Conservation (phyloP, 2,329 filamentous ascomycete species). For the Camillea tinctor region DNA sequence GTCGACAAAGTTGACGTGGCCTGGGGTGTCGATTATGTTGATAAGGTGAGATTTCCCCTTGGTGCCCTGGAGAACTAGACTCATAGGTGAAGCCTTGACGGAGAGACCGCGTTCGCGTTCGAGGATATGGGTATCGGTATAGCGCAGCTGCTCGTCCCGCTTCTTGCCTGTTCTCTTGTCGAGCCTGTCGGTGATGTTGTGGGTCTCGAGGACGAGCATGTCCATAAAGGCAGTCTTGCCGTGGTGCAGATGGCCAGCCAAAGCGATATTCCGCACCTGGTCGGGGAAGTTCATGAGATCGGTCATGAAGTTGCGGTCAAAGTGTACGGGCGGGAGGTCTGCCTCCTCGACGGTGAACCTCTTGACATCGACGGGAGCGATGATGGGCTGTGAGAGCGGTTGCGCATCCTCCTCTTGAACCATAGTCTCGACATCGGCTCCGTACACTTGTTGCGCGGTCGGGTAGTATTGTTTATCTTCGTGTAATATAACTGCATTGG, state of each 20-base stretch:
- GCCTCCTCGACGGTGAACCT: conserved; percentile 94
- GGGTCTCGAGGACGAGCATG: conserved; percentile 94
- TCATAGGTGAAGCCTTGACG: conserved; percentile 93
- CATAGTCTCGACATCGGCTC: conserved; percentile 88
- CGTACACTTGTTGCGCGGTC: conserved; percentile 94
- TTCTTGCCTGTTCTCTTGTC: conserved; percentile 79
- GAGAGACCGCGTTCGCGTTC: conserved; percentile 89
- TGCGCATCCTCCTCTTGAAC: conserved; percentile 98
- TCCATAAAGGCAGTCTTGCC: conserved; percentile 99
- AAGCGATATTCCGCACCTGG: conserved; percentile 87
- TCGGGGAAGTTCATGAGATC: conserved; percentile 96
- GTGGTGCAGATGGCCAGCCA: conserved; percentile 92
- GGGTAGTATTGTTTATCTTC: conserved; percentile 99
- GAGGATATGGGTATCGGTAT: conserved; percentile 87
- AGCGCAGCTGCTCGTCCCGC: conserved; percentile 85
- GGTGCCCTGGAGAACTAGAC: conserved; percentile 80
- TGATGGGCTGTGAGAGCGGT: conserved; percentile 86
- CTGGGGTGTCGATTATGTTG: conserved; percentile 94
- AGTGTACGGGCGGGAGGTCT: conserved; percentile 84
- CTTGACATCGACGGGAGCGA: conserved; percentile 89
- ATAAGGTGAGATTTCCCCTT: conserved; percentile 93
- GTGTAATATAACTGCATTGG: conserved; percentile 95
- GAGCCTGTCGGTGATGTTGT: conserved; percentile 76
- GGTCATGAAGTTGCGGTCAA: conserved; percentile 87
- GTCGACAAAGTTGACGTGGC: conserved; percentile 97